Evolutionary conservation across 2,329 filamentous ascomycete species (phyloP).

Genomic region (Dactylellina leptospora): DNA sequence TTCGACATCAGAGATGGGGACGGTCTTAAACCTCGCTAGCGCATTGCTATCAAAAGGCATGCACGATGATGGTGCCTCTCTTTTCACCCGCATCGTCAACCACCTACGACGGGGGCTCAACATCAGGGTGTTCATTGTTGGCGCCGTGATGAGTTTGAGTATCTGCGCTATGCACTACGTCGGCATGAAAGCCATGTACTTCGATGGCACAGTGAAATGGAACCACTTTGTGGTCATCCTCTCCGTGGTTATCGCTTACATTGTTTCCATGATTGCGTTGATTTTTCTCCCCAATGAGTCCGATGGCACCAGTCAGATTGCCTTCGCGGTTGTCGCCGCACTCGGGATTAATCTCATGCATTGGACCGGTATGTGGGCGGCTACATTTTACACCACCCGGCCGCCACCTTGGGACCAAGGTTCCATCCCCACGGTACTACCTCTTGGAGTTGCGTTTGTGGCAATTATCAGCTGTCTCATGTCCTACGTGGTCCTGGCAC

Average conservation of each 20-base stretch:
- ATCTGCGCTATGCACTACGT: constrained; percentile 51
- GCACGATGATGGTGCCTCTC: constrained; percentile 16
- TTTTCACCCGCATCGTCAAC: constrained; percentile 11
- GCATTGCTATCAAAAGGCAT: constrained; percentile 27
- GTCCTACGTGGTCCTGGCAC: constrained; percentile 51
- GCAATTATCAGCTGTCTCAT: constrained; percentile 49
- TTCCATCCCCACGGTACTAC: constrained; percentile 37
- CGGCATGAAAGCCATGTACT: constrained; percentile 48
- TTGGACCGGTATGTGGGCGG: constrained; percentile 52
- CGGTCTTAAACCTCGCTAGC: constrained; percentile 35
- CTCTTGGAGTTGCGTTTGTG: constrained; percentile 48
- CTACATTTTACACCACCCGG: constrained; percentile 41
- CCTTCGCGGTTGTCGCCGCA: constrained; percentile 40
- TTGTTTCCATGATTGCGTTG: constrained; percentile 38
- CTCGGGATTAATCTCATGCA: constrained; percentile 48
- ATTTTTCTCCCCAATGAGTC: constrained; percentile 43
- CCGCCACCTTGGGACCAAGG: constrained; percentile 47
- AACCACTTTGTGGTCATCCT: constrained; percentile 32
- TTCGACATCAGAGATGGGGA: constrained; percentile 44
- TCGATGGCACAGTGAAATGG: constrained; percentile 39
- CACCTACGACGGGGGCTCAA: constrained; percentile 32
- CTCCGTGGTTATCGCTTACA: constrained; percentile 41
- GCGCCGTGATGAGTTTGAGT: constrained; percentile 37
- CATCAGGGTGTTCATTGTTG: constrained; percentile 33
- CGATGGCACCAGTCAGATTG: constrained; percentile 28